Percentiles rank a stretch among this genome's conserved stretches.
These are phyloP conservation scores for Herpotrichia juniperi DNA, from an alignment of 2,329 filamentous ascomycete genomes.

Conservation along the genomic window DNA sequence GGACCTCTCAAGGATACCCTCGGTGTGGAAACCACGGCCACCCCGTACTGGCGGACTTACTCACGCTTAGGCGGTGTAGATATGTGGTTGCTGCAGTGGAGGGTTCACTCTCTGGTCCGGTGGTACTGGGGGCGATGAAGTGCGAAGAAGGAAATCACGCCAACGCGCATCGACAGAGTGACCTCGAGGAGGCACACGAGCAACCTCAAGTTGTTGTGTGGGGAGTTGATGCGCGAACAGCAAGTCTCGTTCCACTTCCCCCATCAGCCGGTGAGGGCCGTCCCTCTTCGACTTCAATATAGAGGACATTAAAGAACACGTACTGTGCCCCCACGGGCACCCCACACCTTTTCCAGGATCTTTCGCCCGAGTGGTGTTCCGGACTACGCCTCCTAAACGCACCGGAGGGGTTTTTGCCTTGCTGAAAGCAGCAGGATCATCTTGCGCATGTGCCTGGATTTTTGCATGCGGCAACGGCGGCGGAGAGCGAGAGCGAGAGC, in stretches of 20 bases:
- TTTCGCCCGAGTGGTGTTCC: not conserved
- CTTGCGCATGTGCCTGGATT: not conserved
- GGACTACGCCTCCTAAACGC: conserved; percentile 1
- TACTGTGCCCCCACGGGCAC: conserved; percentile 32
- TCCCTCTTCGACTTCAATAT: not conserved
- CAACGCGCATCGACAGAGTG: not conserved
- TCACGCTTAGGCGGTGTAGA: not conserved
- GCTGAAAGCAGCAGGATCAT: conserved; percentile 9
- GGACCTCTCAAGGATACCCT: not conserved
- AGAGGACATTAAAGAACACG: conserved; percentile 33
- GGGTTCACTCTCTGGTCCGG: not conserved
- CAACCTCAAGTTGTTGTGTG: conserved; percentile 7
- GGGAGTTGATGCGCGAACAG: not conserved
- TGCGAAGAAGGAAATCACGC: not conserved
- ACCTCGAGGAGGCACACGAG: conserved; percentile 24
- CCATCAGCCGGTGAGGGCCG: conserved; percentile 1
- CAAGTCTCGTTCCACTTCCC: not conserved
- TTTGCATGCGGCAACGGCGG: conserved; percentile 5
- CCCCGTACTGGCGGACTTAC: not conserved
- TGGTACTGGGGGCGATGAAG: not conserved
- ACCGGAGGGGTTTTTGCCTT: conserved; percentile 11
- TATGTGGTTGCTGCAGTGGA: not conserved
- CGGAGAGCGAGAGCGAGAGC: not conserved
- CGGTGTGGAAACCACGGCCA: not conserved
- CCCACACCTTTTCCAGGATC: conserved; percentile 26